These are phyloP conservation scores for Populus tomentosa DNA, from an alignment of 441 rosid genomes.

Conservation along the genomic window DNA sequence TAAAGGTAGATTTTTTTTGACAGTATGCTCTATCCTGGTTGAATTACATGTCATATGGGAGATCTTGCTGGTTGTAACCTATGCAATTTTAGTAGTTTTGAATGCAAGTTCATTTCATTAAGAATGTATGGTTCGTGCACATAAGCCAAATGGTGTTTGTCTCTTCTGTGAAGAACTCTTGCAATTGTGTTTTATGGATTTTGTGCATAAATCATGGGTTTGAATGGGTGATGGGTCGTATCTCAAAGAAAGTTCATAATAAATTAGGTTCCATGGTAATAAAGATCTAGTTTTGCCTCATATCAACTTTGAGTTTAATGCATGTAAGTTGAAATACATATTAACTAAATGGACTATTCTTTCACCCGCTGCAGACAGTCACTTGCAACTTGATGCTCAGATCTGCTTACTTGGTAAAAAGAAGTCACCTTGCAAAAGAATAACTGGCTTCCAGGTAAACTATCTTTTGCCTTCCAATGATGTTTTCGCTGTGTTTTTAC, in stretches of 20 bases:
- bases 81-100: not conserved
- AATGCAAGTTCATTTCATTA: not conserved
- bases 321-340: not conserved
- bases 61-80: not conserved
- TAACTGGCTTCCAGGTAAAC: slow-evolving; percentile 79
- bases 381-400: slow-evolving; percentile 69
- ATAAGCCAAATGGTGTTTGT: not conserved
- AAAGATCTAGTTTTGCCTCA: not conserved
- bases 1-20: not conserved
- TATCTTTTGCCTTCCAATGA: slow-evolving; percentile 7
- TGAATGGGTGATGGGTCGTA: not conserved
- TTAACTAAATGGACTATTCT: not conserved
- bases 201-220: not conserved
- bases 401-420: slow-evolving; percentile 64
- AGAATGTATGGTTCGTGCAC: not conserved
- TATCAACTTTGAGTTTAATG: slow-evolving; percentile 1
- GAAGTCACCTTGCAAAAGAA: slow-evolving; percentile 70
- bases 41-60: not conserved
- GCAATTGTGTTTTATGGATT: slow-evolving; percentile 3
- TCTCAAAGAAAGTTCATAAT: not conserved
- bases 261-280: not conserved
- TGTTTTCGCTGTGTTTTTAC: slow-evolving; percentile 10
- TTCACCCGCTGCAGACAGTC: slow-evolving; percentile 44
- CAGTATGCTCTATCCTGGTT: not conserved
- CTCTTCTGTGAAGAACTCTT: not conserved